Percentiles rank a stretch among this genome's conserved stretches.
Conservation (phyloP, 2,329 filamentous ascomycete species). For the Penicillium italicum region DNA sequence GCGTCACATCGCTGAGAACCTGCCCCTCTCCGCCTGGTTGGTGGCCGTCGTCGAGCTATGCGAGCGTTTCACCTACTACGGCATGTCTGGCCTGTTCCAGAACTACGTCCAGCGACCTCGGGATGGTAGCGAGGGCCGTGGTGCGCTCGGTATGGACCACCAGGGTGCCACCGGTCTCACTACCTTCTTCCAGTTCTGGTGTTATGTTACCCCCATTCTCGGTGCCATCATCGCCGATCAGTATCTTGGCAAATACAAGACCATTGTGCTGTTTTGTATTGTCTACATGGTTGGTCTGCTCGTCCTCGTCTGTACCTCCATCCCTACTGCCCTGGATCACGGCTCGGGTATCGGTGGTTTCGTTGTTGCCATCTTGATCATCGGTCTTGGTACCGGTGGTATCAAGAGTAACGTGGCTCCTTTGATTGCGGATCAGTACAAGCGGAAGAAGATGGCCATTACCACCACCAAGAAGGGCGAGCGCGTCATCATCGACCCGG, state of each 20-base stretch:
- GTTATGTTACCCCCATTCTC: conserved; percentile 56
- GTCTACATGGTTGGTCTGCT: conserved; percentile 58
- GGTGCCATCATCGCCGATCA: conserved; percentile 59
- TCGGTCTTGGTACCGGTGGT: conserved; percentile 64
- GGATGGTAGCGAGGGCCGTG: conserved; percentile 38
- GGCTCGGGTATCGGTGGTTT: conserved; percentile 55
- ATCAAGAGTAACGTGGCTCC: conserved; percentile 65
- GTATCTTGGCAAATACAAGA: conserved; percentile 60
- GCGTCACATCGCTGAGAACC: conserved; percentile 53
- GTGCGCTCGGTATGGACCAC: conserved; percentile 45
- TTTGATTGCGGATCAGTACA: conserved; percentile 64
- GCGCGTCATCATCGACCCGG: conserved; percentile 63
- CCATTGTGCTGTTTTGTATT: conserved; percentile 54
- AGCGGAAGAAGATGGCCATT: conserved; percentile 52
- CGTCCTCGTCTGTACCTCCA: conserved; percentile 54
- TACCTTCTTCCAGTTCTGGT: conserved; percentile 56
- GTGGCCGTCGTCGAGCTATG: conserved; percentile 56
- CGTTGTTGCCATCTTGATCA: conserved; percentile 56
- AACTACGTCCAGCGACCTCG: conserved; percentile 51
- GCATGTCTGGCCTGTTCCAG: conserved; percentile 53
- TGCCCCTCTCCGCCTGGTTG: conserved; percentile 55
- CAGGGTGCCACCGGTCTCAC: conserved; percentile 49
- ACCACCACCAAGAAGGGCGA: conserved; percentile 46
- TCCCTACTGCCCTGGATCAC: conserved; percentile 50
- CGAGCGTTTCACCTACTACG: conserved; percentile 60